A percentile compares a stretch with the other conserved stretches of the same genome.
phyloP scores from a whole-genome alignment of 139 green algal genomes.

The Closterium sp. region DNA sequence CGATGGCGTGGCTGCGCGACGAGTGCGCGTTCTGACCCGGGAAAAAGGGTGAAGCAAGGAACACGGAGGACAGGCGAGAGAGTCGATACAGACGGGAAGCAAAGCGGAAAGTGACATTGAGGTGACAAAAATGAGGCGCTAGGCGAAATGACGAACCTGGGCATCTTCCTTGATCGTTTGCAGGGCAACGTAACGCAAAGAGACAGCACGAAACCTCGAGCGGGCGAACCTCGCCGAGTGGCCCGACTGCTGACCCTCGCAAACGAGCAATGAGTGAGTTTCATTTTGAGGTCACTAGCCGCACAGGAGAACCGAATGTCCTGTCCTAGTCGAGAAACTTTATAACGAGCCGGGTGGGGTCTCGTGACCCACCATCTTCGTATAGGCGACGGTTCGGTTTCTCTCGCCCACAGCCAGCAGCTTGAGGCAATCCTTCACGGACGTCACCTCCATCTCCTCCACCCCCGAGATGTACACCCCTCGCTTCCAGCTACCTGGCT shows the following conservation, averaged over 20 bases:
- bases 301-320: background rate
- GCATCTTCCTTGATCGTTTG: background rate
- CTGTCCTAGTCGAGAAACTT: background rate
- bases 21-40: constrained; percentile 77
- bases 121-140: background rate
- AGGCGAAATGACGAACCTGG: background rate
- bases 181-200: background rate
- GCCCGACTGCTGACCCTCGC: background rate
- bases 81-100: background rate
- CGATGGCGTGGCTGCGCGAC: constrained; percentile 74
- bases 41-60: too few relatives aligned
- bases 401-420: constrained; percentile 75
- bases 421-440: constrained; percentile 69
- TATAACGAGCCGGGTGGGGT: background rate
- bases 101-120: background rate
- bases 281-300: background rate
- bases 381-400: constrained; percentile 76
- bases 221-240: background rate
- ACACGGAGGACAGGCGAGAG: too few relatives aligned
- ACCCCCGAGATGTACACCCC: constrained; percentile 75
- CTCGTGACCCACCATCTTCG: constrained; percentile 55
- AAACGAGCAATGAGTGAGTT: background rate
- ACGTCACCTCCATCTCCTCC: constrained; percentile 55
- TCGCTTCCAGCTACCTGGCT: constrained; percentile 9
- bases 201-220: background rate